Evolutionary conservation across 2,329 filamentous ascomycete genomes (phyloP).

Genomic region (Calonectria pteridis): DNA sequence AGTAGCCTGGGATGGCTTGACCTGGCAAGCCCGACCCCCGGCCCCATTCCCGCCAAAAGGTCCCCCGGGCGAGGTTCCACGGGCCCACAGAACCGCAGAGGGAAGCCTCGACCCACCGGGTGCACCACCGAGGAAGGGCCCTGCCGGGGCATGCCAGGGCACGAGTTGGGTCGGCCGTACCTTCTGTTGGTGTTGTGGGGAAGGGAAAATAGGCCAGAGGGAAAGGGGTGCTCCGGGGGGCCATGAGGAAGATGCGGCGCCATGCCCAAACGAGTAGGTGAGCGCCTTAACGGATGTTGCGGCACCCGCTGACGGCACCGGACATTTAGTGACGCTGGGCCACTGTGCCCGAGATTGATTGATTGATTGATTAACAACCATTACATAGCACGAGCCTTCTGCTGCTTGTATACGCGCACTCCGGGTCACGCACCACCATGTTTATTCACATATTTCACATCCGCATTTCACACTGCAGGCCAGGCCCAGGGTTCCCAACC

Average conservation of each 20-base stretch:
- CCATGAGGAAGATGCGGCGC: constrained; percentile 22
- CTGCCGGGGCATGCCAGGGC: constrained; percentile 16
- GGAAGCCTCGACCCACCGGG: constrained; percentile 35
- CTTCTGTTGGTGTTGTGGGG: constrained; percentile 23
- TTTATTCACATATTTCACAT: neutral
- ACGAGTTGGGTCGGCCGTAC: neutral
- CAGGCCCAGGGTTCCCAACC: neutral
- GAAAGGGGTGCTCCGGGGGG: constrained; percentile 13
- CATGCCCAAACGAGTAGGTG: constrained; percentile 44
- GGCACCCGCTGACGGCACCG: constrained; percentile 30
- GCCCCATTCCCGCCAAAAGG: constrained; percentile 45
- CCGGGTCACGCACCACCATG: neutral
- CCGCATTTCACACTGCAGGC: neutral
- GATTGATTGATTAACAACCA: constrained; percentile 19
- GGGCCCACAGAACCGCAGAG: constrained; percentile 38
- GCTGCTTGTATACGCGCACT: neutral
- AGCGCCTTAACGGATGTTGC: constrained; percentile 28
- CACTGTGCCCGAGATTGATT: constrained; percentile 24
- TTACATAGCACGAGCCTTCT: neutral
- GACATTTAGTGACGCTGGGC: neutral
- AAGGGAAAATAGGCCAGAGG: constrained; percentile 5
- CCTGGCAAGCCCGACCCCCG: constrained; percentile 32
- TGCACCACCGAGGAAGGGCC: constrained; percentile 4
- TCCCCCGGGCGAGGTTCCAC: constrained; percentile 42
- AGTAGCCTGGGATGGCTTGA: constrained; percentile 18